These are phyloP conservation scores for Lepiota brunneoincarnata DNA, from an alignment of 768 basidiomycete species.

Conservation along the genomic window DNA sequence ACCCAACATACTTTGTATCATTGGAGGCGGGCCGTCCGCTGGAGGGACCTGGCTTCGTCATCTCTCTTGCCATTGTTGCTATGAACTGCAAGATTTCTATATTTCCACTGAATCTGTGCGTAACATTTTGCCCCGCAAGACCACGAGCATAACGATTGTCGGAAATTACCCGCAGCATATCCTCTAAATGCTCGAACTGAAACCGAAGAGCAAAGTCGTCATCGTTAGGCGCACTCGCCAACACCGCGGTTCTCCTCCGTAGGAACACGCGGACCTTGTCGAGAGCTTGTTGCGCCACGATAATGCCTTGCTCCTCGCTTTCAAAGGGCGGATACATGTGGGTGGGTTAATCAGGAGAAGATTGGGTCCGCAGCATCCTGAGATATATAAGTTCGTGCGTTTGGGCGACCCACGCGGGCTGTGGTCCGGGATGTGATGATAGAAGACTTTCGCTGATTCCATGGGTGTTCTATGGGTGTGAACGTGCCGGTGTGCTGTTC, in stretches of 20 bases:
- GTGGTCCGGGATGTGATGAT: too few species aligned
- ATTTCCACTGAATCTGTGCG: not conserved
- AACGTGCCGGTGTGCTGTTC: too few species aligned
- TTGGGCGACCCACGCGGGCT: too few species aligned
- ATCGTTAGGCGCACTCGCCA: not conserved
- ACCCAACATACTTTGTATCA: too few species aligned
- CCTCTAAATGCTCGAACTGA: constrained; percentile 1
- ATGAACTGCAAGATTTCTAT: not conserved
- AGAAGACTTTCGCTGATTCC: too few species aligned
- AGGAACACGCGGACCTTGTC: not conserved
- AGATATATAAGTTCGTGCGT: too few species aligned
- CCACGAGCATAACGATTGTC: constrained; percentile 3
- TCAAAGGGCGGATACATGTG: not conserved
- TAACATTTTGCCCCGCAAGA: not conserved
- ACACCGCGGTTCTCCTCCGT: not conserved
- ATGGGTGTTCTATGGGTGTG: too few species aligned
- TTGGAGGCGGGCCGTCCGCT: not conserved
- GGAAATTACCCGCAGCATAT: constrained; percentile 1
- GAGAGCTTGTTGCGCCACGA: not conserved
- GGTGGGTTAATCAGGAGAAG: too few species aligned
- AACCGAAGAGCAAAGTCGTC: not conserved
- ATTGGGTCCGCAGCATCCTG: too few species aligned
- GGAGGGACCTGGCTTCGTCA: not conserved
- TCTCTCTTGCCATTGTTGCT: not conserved
- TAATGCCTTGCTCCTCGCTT: not conserved